phyloP scores from a whole-genome alignment of 1,284 basidiomycete species.

The Trichosporon coremiiforme region DNA sequence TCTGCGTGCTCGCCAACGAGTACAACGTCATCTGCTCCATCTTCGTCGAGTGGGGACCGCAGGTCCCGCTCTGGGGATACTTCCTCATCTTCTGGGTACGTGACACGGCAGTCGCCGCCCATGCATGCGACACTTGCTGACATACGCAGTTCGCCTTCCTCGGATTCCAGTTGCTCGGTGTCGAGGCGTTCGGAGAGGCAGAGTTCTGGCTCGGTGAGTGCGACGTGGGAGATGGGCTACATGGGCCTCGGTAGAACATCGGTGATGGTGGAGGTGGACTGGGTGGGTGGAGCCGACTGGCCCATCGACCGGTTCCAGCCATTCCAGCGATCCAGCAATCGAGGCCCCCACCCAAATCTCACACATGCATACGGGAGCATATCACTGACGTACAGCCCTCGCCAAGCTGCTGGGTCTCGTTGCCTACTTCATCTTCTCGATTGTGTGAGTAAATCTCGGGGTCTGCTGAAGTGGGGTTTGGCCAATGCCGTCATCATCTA shows the following conservation, averaged over 20 bases:
- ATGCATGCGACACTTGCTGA: slow-evolving; percentile 32
- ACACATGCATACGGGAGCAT: too few species aligned
- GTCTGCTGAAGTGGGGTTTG: not conserved
- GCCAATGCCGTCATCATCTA: not conserved
- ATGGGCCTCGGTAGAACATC: not conserved
- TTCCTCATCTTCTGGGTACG: slow-evolving; percentile 37
- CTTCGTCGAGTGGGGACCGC: slow-evolving; percentile 28
- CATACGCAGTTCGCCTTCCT: slow-evolving; percentile 37
- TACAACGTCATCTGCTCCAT: slow-evolving; percentile 37
- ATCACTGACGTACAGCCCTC: slow-evolving; percentile 22
- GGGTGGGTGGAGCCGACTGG: not conserved
- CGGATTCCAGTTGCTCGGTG: slow-evolving; percentile 39
- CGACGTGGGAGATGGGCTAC: not conserved
- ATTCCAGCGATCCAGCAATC: not conserved
- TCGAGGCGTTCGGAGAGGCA: slow-evolving; percentile 37
- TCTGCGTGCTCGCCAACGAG: slow-evolving; percentile 43
- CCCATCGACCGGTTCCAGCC: not conserved
- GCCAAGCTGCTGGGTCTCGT: slow-evolving; percentile 37
- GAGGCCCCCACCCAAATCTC: too few species aligned
- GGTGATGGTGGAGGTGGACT: slow-evolving; percentile 6
- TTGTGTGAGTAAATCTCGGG: slow-evolving; percentile 61
- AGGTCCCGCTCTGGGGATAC: slow-evolving; percentile 36
- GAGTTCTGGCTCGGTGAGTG: slow-evolving; percentile 32
- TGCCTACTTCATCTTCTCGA: slow-evolving; percentile 62
- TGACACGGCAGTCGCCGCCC: slow-evolving; percentile 19